A percentile compares a stretch with the other conserved stretches of the same genome.
phyloP scores from a whole-genome alignment of 768 basidiomycete species.

The Pholiota conissans region DNA sequence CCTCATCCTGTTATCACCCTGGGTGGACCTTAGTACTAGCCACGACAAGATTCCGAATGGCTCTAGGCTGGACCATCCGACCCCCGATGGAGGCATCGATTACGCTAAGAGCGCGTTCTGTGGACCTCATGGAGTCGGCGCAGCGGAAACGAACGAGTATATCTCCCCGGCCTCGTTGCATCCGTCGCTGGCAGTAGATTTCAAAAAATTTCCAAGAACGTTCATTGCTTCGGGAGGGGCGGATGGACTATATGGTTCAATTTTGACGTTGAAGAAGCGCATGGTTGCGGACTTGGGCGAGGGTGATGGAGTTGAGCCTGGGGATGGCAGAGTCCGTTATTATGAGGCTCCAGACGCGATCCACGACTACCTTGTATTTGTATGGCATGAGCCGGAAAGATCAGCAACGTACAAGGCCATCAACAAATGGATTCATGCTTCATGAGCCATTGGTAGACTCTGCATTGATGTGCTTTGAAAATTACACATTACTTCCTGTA shows the following conservation, averaged over 20 bases:
- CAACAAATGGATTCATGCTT: slow-evolving; percentile 42
- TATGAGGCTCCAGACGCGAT: slow-evolving; percentile 50
- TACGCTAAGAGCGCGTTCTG: slow-evolving; percentile 43
- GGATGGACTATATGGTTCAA: slow-evolving; percentile 57
- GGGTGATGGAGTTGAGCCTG: slow-evolving; percentile 34
- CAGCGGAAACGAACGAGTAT: slow-evolving; percentile 49
- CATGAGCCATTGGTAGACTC: no score
- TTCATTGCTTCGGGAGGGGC: slow-evolving; percentile 60
- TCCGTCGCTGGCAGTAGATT: slow-evolving; percentile 35
- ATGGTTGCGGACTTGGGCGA: slow-evolving; percentile 55
- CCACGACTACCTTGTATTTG: slow-evolving; percentile 54
- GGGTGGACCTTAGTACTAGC: slow-evolving; percentile 48
- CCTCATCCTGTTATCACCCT: slow-evolving; percentile 57
- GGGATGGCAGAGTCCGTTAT: slow-evolving; percentile 45
- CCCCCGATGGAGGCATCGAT: slow-evolving; percentile 13
- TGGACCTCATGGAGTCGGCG: slow-evolving; percentile 46
- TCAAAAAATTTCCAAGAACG: slow-evolving; percentile 59
- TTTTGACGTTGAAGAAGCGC: slow-evolving; percentile 41
- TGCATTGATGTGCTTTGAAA: no score
- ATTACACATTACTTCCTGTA: no score
- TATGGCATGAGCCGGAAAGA: slow-evolving; percentile 55
- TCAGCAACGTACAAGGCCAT: slow-evolving; percentile 46
- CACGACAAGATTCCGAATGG: slow-evolving; percentile 35
- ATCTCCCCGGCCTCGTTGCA: slow-evolving; percentile 58
- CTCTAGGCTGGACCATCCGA: slow-evolving; percentile 43